Conservation (phyloP, 805 yeast genomes). For the Yamadazyma endophytica region DNA sequence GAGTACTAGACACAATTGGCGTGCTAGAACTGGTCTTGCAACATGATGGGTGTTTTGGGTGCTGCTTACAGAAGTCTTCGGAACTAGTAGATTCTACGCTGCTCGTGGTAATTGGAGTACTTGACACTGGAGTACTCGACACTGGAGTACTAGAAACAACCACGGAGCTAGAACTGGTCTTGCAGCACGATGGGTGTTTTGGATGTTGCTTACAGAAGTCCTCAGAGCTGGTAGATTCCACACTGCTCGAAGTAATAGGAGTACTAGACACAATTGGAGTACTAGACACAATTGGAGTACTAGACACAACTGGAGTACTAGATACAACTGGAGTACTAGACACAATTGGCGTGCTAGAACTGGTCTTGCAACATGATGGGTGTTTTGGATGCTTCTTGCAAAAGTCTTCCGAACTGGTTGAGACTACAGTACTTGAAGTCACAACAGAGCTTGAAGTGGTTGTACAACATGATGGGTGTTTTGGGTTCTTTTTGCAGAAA, state of each 20-base stretch:
- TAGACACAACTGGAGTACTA: too few species aligned
- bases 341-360: constrained; percentile 1
- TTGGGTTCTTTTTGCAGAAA: neutral
- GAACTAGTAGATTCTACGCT: neutral
- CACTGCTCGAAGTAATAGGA: constrained; percentile 1
- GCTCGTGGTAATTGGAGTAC: constrained; percentile 1
- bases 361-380: neutral
- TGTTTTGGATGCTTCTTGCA: neutral
- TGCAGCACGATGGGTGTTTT: neutral
- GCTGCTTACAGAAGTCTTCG: neutral
- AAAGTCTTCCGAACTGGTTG: constrained; percentile 1
- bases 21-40: neutral
- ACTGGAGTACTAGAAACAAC: constrained; percentile 3
- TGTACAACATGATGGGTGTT: constrained; percentile 1
- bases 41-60: neutral
- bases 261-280: neutral
- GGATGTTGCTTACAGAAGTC: neutral
- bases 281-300: constrained; percentile 1
- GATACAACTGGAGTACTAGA: constrained; percentile 2
- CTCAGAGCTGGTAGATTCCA: constrained; percentile 1
- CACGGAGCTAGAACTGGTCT: constrained; percentile 1
- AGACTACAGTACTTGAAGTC: constrained; percentile 1
- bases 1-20: too few species aligned
- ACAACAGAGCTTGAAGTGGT: constrained; percentile 1
- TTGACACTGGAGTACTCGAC: neutral